Evolutionary conservation across 1,139 yeast species (phyloP), one percentile per base, ranked within the genome.

Genomic region (Candida smagusa): DNA sequence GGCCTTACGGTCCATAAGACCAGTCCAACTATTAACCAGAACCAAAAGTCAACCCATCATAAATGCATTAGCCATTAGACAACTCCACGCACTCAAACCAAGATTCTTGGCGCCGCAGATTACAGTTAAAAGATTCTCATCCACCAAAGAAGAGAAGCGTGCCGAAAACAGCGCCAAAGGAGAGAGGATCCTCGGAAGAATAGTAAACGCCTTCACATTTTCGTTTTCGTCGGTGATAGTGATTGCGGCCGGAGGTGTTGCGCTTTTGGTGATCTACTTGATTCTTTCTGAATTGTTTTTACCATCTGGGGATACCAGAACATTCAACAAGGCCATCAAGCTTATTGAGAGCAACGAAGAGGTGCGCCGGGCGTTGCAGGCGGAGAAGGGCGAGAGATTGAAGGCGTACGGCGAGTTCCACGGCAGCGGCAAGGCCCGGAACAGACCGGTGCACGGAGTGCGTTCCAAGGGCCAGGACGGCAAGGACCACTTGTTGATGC

Each of bases 281-380:
- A 78, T 89, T 27, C 75, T 85, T 12, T 74, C 85, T 3, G 97
- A 89, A 56, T 64, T 89, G 30, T 78, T 88, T 47, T 74, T 90
- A 39, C 96, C 97, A 7, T 82, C 95, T 0, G 95, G 96, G 21
- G 97, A 89, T 55, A 90, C 95, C 1, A 84, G 84, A 47, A 79
- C 95, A 2, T 89, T 89, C 68, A 89, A 89, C 63, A 77, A 87
- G 50, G 95, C 95, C 2, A 89, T 89, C 24, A 75, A 79, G 27
- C 64, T 86, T 50, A 77, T 88, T 26, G 90, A 89, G 55, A 68
- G 79, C 43, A 86, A 84, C 55, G 74, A 73, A 35, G 63, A 60
- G 26, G 84, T 85, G 6, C 82, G 81, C 49, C 63, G 68, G 46
- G 56, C 80, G 26, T 66, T 90, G 36, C 74, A 77, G 7, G 70